Base-by-base conservation (phyloP, 257 asterid species). In the Capsicum pubescens region DNA sequence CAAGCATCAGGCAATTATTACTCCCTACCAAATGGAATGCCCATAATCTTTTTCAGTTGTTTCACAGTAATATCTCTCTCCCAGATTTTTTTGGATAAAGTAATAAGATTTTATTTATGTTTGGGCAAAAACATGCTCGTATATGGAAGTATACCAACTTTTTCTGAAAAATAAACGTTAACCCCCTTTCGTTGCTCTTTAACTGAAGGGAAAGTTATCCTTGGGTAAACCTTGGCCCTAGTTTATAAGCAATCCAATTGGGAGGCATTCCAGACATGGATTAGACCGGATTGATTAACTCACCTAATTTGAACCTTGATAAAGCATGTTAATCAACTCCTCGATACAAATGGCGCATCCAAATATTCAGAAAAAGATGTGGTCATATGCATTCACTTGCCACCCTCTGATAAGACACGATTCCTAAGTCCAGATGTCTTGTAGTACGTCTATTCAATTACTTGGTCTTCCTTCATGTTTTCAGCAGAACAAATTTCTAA, bases 201-300 rank as follows among this genome's bases (percentile, higher is more conserved):
- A 68, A 68, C 50, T 68, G 52, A 68, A 15, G 52, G 76, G 76
- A 36, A 68, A 39, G 15, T 42, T 69, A 17, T 69, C 55, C 55
- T 44, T 15, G 14, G 55, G 78, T 39, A 68, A 32, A 66, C 74
- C 48, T 9, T 68, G 54, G 21, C 76, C 54, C 77, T 68, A 15
- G 26, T 35, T 21, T 67, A 68, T 36, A 68, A 68, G 76, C 14
- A 36, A 68, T 68, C 13, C 78, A 16, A 39, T 69, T 69, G 15
- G 8, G 35, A 70, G 61, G 78, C 78, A 70, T 70, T 70, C 56
- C 78, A 70, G 56, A 70, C 78, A 42, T 42, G 78, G 35, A 70
- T 42, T 16, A 70, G 78, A 70, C 78, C 56, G 19, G 16, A 70
- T 4, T 42, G 78, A 16, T 42, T 69, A 70, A 2, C 78, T 46